Percentiles rank a stretch among this genome's conserved stretches.
Evolutionary conservation across 106 monocot species (phyloP).

Genomic region (Dioscorea alata): DNA sequence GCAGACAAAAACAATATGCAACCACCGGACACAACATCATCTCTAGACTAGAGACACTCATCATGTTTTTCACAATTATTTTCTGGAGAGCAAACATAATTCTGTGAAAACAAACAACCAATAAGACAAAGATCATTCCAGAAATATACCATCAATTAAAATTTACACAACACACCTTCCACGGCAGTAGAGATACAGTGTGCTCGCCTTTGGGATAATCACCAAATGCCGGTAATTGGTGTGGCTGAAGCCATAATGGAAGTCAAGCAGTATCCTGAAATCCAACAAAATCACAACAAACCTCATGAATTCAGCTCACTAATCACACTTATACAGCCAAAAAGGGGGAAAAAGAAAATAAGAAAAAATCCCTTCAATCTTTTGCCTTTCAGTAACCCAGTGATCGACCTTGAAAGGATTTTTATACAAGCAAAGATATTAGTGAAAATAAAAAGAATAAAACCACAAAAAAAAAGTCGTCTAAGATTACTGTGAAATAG

Average conservation of each 20-base stretch:
- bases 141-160: not conserved
- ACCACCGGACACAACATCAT: conserved; percentile 24
- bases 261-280: conserved; percentile 17
- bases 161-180: conserved; percentile 5
- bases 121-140: not conserved
- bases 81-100: conserved; percentile 5
- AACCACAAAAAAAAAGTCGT: too few species aligned
- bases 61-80: conserved; percentile 6
- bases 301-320: not conserved
- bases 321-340: not conserved
- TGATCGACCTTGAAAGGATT: too few species aligned
- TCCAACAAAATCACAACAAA: not conserved
- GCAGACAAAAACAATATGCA: conserved; percentile 43
- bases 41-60: conserved; percentile 13
- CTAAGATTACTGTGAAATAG: too few species aligned
- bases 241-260: too few species aligned
- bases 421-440: too few species aligned
- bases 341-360: too few species aligned
- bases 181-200: not conserved
- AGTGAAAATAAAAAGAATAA: too few species aligned
- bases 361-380: too few species aligned
- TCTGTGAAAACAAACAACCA: conserved; percentile 1
- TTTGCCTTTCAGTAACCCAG: too few species aligned
- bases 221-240: conserved; percentile 3
- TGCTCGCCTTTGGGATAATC: not conserved